A percentile compares a stretch with the other conserved stretches of the same genome.
Conservation (phyloP, 192 early-diverging fungal genomes). For the Chytriomyces sp. region DNA sequence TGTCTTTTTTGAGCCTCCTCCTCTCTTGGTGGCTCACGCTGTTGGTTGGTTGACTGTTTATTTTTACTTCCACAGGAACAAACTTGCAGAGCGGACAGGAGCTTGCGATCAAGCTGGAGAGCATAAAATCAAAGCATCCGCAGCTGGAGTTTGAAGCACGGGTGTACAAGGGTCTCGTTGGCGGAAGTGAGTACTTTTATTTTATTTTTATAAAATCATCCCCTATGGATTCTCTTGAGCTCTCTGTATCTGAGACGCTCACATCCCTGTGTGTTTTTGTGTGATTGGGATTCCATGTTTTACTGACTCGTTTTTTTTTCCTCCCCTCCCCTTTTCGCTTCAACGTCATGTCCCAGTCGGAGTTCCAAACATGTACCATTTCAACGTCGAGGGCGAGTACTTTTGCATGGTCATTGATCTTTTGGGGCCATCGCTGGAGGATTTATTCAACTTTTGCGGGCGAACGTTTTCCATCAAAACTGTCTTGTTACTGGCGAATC, state of each 20-base stretch:
- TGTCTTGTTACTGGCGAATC: conserved; percentile 64
- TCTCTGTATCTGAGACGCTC: too few species aligned
- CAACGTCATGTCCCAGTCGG: conserved; percentile 51
- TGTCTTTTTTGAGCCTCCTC: conserved; percentile 48
- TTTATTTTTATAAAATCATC: not conserved
- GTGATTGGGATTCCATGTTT: too few species aligned
- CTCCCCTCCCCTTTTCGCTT: not conserved
- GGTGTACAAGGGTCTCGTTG: conserved; percentile 94
- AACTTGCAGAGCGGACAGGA: conserved; percentile 89
- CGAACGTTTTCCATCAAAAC: conserved; percentile 67
- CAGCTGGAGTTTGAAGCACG: conserved; percentile 97
- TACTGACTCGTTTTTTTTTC: not conserved
- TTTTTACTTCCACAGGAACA: conserved; percentile 35
- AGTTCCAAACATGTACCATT: conserved; percentile 88
- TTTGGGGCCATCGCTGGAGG: conserved; percentile 63
- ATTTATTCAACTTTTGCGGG: conserved; percentile 68
- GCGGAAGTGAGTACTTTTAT: conserved; percentile 59
- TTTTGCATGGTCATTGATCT: conserved; percentile 71
- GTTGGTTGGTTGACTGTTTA: too few species aligned
- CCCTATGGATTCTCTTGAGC: too few species aligned
- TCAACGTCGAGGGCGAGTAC: conserved; percentile 70
- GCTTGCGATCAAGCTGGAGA: conserved; percentile 97
- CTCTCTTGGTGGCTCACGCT: conserved; percentile 75
- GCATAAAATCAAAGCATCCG: conserved; percentile 92
- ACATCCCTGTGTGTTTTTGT: too few species aligned